These are phyloP conservation scores for Apiotrichum montevideense DNA, from an alignment of 1,284 basidiomycete species.

Conservation along the genomic window DNA sequence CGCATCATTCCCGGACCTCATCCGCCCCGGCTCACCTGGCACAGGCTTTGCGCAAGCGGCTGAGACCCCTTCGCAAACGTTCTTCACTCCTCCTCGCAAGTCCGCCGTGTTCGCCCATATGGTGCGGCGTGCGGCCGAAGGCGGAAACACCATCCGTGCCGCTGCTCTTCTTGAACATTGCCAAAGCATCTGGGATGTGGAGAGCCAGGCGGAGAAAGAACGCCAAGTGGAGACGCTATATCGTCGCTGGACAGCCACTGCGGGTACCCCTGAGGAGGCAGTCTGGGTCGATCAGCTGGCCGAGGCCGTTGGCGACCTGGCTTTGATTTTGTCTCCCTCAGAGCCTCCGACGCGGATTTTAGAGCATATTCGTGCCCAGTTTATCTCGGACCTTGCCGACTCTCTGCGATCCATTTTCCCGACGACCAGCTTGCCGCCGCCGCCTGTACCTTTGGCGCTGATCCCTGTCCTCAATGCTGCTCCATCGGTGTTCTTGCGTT, in stretches of 20 bases:
- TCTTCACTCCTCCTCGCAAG: constrained; percentile 32
- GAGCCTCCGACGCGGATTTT: constrained; percentile 22
- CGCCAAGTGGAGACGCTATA: constrained; percentile 30
- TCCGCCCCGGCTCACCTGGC: constrained; percentile 12
- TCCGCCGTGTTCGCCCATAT: constrained; percentile 31
- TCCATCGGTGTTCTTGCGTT: constrained; percentile 18
- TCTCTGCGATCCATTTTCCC: constrained; percentile 31
- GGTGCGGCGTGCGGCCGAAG: constrained; percentile 17
- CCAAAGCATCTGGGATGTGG: constrained; percentile 39
- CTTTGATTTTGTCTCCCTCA: constrained; percentile 7
- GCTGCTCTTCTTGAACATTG: constrained; percentile 39
- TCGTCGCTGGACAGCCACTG: constrained; percentile 27
- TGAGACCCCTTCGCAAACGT: constrained; percentile 3
- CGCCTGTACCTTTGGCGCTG: constrained; percentile 29
- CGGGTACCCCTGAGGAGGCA: constrained; percentile 26
- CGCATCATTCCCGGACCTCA: constrained; percentile 29
- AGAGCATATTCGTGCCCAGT: constrained; percentile 17
- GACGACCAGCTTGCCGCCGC: constrained; percentile 21
- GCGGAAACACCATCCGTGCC: constrained; percentile 19
- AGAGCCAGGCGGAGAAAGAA: constrained; percentile 29
- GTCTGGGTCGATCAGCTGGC: constrained; percentile 13
- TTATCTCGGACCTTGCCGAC: constrained; percentile 20
- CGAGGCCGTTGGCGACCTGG: constrained; percentile 23
- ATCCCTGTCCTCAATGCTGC: constrained; percentile 29
- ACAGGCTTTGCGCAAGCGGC: neutral